Evolutionary conservation across 2,329 filamentous ascomycete genomes (phyloP), one percentile per base, ranked within the genome.

Genomic region (Neospermospora avenae): DNA sequence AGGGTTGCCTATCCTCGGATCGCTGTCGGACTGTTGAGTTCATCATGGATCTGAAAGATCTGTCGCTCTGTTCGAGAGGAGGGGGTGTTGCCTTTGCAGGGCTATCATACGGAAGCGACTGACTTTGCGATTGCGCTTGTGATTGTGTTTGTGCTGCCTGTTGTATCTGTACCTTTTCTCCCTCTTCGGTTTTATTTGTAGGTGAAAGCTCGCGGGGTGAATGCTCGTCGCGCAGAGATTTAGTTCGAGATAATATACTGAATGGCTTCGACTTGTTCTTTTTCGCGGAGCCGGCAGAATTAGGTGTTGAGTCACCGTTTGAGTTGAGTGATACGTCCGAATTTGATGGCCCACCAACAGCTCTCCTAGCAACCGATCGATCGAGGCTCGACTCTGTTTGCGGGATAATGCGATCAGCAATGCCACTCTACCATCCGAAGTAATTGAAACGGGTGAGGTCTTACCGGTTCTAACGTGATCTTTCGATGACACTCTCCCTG

Each of bases 31-130:
- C 74, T 24, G 81, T 80, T 31, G 88, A 84, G 63, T 77, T 79
- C 63, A 90, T 87, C 77, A 88, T 87, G 46, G 88, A 83, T 66
- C 84, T 83, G 68, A 87, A 85, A 3, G 85, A 81, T 67, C 86
- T 83, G 59, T 70, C 90, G 67, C 84, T 82, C 25, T 57, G 42
- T 39, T 84, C 68, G 16, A 65, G 16, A 46, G 65, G 82, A 35
- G 86, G 74, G 1, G 88, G 85, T 10, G 89, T 84, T 1, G 87
- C 86, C 71, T 81, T 87, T 55, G 85, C 76, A 31, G 55, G n/a
- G 34, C 4, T 28, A 34, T 51, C 48, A 11, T 35, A 28, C 18
- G 48, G 35, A 14, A 37, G 18, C 3, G 42, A 16, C 14, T 45
- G n/a, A n/a, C n/a, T n/a, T n/a, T n/a, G 41, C 16, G 41, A 42